Conservation (phyloP, 768 basidiomycete genomes). For the Mycena filopes region DNA sequence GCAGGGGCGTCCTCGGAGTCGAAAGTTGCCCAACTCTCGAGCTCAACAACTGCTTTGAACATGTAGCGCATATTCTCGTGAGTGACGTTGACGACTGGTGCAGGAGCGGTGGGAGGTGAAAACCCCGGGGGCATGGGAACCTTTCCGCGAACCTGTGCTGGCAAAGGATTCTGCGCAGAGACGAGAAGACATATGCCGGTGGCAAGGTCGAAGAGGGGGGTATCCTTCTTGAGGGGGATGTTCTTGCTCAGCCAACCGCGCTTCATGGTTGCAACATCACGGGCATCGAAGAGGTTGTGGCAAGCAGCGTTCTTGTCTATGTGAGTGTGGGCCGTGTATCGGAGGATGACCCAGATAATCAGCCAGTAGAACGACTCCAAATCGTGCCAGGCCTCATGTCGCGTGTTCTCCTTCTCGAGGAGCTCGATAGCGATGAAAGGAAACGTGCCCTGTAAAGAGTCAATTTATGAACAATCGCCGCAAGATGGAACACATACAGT, state of each 20-base stretch:
- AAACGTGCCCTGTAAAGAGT: conserved; percentile 17
- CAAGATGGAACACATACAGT: conserved; percentile 1
- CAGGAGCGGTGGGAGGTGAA: too few relatives aligned
- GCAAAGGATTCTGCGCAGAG: too few relatives aligned
- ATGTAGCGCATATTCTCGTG: too few relatives aligned
- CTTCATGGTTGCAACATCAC: neutral
- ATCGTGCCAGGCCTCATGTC: conserved; percentile 1
- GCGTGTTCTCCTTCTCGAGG: neutral
- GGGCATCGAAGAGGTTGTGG: neutral
- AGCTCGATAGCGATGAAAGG: conserved; percentile 25
- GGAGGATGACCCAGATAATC: conserved; percentile 18
- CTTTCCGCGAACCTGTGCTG: too few relatives aligned
- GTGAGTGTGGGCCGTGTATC: conserved; percentile 3
- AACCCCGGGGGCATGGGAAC: too few relatives aligned
- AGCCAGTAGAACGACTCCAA: conserved; percentile 24
- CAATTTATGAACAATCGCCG: neutral
- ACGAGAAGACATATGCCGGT: too few relatives aligned
- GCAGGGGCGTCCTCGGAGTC: too few relatives aligned
- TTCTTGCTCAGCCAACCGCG: neutral
- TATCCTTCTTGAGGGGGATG: too few relatives aligned
- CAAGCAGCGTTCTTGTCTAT: neutral
- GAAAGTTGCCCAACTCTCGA: too few relatives aligned
- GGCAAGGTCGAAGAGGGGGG: too few relatives aligned
- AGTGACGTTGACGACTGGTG: too few relatives aligned
- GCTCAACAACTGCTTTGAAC: too few relatives aligned